Conservation (phyloP, 306 rosid species). For the Malus sylvestris region DNA sequence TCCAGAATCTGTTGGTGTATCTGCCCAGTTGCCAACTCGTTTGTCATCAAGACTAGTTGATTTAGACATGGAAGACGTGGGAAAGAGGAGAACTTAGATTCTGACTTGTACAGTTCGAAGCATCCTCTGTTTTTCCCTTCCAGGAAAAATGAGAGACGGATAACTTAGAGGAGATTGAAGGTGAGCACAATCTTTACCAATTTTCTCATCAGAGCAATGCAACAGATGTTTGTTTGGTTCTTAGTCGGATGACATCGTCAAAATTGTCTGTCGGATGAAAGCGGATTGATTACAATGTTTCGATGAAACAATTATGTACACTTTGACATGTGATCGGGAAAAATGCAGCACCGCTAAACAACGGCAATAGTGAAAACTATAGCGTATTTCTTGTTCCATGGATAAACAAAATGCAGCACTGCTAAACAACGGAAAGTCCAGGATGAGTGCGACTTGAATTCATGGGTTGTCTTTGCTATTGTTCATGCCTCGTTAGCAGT, state of each 20-base stretch:
- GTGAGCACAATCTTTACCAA: background rate
- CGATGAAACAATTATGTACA: background rate
- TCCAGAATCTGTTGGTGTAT: conserved; percentile 85
- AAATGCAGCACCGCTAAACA: background rate
- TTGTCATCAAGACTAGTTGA: conserved; percentile 70
- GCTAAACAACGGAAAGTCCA: background rate
- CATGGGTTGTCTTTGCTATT: background rate
- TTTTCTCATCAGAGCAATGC: background rate
- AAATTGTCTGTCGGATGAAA: background rate
- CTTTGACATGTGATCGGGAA: background rate
- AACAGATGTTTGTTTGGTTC: background rate
- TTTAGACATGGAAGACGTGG: conserved; percentile 52
- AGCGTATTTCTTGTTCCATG: background rate
- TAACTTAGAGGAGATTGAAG: conserved; percentile 11
- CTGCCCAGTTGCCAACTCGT: conserved; percentile 43
- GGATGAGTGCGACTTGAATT: background rate
- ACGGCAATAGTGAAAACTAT: background rate
- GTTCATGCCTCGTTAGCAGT: conserved; percentile 21
- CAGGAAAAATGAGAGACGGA: background rate
- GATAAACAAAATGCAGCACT: background rate
- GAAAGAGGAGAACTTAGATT: conserved; percentile 60
- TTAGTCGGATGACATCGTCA: background rate
- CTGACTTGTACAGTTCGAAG: conserved; percentile 15
- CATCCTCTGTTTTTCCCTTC: background rate
- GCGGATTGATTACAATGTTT: background rate